Conservation (phyloP, 208 protist species). For the Crithidia sp. region DNA sequence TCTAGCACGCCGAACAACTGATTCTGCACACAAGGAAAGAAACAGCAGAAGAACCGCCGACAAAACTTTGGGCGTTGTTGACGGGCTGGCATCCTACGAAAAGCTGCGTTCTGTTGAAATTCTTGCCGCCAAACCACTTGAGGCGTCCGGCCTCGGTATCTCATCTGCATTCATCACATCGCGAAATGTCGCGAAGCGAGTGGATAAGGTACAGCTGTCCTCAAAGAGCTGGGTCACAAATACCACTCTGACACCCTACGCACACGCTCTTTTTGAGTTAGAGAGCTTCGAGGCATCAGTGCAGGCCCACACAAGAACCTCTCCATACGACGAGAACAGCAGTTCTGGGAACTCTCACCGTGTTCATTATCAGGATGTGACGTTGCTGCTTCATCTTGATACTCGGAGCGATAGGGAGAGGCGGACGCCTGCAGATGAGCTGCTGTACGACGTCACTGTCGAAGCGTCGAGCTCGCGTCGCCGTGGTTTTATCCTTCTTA, state of each 20-base stretch:
- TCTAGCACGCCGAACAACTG: too few relatives aligned
- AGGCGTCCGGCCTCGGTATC: constrained; percentile 23
- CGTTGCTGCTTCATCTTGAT: neutral
- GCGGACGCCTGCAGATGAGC: too few relatives aligned
- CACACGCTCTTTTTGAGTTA: constrained; percentile 13
- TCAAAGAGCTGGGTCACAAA: constrained; percentile 34
- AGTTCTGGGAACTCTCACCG: neutral
- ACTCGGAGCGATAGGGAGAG: neutral
- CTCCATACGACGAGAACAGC: neutral
- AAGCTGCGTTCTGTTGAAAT: neutral
- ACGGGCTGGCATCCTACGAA: neutral
- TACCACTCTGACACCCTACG: neutral
- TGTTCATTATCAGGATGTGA: neutral
- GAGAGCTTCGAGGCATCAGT: neutral
- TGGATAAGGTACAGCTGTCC: constrained; percentile 11
- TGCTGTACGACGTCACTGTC: constrained; percentile 5
- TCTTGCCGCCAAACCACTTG: constrained; percentile 16
- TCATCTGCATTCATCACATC: constrained; percentile 9
- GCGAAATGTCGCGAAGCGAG: neutral
- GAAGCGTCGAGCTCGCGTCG: constrained; percentile 18
- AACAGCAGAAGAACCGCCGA: neutral
- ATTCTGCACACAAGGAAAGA: neutral
- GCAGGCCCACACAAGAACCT: neutral
- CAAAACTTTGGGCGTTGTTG: neutral
- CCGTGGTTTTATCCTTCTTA: constrained; percentile 2